Conservation (phyloP, 148 eudicot genomes). For the Gaultheria prostrata region DNA sequence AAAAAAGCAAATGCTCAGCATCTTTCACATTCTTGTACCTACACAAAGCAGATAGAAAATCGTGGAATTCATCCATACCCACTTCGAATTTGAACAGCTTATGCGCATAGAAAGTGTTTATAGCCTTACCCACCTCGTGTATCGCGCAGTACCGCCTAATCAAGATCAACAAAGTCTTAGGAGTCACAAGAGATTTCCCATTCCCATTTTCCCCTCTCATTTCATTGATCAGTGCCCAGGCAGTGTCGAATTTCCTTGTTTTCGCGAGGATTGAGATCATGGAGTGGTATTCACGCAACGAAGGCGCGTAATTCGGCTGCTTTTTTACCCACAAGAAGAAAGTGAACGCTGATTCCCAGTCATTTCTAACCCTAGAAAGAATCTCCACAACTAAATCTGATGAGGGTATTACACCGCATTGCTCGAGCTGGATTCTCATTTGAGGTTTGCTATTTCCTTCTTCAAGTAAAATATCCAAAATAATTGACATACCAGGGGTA, state of each 20-base stretch:
- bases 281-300: constrained; percentile 59
- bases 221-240: constrained; percentile 76
- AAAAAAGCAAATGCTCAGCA: constrained; percentile 78
- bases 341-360: constrained; percentile 78
- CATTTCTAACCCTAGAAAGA: constrained; percentile 55
- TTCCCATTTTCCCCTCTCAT: constrained; percentile 43
- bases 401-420: constrained; percentile 49
- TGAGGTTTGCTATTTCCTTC: constrained; percentile 24
- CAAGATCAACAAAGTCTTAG: constrained; percentile 74
- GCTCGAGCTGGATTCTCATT: constrained; percentile 50
- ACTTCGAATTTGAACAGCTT: constrained; percentile 53
- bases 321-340: constrained; percentile 82
- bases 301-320: constrained; percentile 53
- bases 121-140: constrained; percentile 76
- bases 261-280: constrained; percentile 80
- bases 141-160: constrained; percentile 70
- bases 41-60: constrained; percentile 73
- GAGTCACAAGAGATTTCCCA: constrained; percentile 45
- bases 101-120: constrained; percentile 70
- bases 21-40: constrained; percentile 89
- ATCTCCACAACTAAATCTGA: constrained; percentile 54
- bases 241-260: constrained; percentile 78
- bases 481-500: constrained; percentile 34
- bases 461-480: constrained; percentile 38
- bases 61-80: constrained; percentile 72